Evolutionary conservation across 495 filamentous ascomycete genomes (phyloP), one percentile per base, ranked within the genome.

Genomic region (Neurospora sp.): DNA sequence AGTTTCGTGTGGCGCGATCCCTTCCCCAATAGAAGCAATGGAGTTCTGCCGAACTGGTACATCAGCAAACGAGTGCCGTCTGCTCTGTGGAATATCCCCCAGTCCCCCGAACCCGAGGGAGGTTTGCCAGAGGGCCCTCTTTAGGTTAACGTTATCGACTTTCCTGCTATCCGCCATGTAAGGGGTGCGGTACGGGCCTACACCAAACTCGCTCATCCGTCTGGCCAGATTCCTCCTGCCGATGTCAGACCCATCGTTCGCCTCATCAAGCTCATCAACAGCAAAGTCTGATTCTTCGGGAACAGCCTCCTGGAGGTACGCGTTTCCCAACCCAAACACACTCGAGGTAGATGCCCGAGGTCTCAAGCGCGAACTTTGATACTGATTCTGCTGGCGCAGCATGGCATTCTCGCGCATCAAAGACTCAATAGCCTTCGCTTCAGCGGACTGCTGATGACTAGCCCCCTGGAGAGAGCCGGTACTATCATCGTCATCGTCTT

Each of bases 11-110:
- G 83, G 76, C 15, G 79, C 81, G 11, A 83, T 81, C 6, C 85
- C 80, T 42, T 93, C 91, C 54, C 85, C 85, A 70, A 87, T 81
- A 28, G 91, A 91, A 72, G 90, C 86, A 71, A 93, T 86, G 4
- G 92, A 94, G 13, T 83, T 84, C 75, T 93, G 90, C 39, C 92
- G 90, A 21, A 92, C 87, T 45, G 82, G 82, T 37, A 87, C 83
- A 78, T 95, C 93, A n/a, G 94, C 95, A 80, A 99, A 97, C n/a
- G 96, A 98, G 82, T 99, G 96, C 4, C 96, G 91, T 70, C 96
- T 89, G 78, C 95, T 97, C 75, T 98, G 94, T 38, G 92, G 89
- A 21, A 90, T 84, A 71, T 95, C 92, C 24, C 83, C 82, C 45
- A 92, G 75, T 24, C 90, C 88, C 36, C 89, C 90, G 78, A 96